Evolutionary conservation across 768 basidiomycete species (phyloP).

Genomic region (Coprinopsis strossmayeri): DNA sequence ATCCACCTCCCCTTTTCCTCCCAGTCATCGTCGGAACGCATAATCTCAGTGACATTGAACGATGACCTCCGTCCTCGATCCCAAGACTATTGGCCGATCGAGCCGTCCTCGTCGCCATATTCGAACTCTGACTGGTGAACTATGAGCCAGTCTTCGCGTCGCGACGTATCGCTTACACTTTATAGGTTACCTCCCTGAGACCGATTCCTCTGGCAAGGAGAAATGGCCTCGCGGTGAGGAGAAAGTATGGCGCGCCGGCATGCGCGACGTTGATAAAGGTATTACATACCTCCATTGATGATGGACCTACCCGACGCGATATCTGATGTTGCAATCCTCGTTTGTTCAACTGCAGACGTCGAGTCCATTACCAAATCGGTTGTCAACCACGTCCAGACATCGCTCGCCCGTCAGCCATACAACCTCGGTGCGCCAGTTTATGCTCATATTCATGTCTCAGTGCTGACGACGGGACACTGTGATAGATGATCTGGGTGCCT

Average conservation of each 20-base stretch:
- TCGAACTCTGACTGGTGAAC: slow-evolving; percentile 56
- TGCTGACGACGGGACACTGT: slow-evolving; percentile 2
- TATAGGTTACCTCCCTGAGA: slow-evolving; percentile 73
- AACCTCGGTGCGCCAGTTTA: slow-evolving; percentile 52
- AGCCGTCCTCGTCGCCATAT: slow-evolving; percentile 57
- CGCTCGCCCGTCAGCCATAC: slow-evolving; percentile 85
- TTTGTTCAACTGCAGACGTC: slow-evolving; percentile 36
- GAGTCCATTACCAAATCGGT: slow-evolving; percentile 63
- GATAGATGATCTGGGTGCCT: slow-evolving; percentile 73
- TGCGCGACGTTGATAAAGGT: slow-evolving; percentile 56
- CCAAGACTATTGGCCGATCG: slow-evolving; percentile 59
- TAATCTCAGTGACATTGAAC: slow-evolving; percentile 9
- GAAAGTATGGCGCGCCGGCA: slow-evolving; percentile 59
- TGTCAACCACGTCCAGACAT: slow-evolving; percentile 81
- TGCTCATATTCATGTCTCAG: slow-evolving; percentile 1
- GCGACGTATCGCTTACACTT: not conserved
- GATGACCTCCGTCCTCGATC: slow-evolving; percentile 66
- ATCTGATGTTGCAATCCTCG: not conserved
- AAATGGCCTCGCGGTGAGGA: slow-evolving; percentile 84
- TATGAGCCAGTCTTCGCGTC: not conserved
- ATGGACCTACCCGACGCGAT: not conserved
- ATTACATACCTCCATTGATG: slow-evolving; percentile 1
- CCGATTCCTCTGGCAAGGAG: slow-evolving; percentile 70
- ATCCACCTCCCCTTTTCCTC: slow-evolving; percentile 9
- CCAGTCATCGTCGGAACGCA: slow-evolving; percentile 11